phyloP scores from a whole-genome alignment of 2,329 filamentous ascomycete genomes.

The Phoma herbarum region DNA sequence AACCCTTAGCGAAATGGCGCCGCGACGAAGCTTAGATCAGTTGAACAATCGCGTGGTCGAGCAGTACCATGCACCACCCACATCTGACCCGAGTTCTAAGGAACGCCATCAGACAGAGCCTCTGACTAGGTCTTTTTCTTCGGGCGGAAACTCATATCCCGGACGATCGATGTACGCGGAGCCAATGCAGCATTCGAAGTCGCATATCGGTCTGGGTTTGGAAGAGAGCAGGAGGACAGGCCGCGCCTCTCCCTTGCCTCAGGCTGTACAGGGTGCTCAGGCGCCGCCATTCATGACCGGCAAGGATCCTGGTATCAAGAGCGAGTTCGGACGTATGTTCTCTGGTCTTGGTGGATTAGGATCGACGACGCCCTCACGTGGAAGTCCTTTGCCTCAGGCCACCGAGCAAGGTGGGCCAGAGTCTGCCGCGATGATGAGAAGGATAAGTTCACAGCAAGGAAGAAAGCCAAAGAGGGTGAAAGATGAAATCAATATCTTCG shows the following conservation, averaged over 20 bases:
- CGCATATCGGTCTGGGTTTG: constrained; percentile 73
- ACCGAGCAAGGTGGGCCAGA: constrained; percentile 41
- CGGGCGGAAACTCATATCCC: constrained; percentile 37
- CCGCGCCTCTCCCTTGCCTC: constrained; percentile 85
- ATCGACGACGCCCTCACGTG: constrained; percentile 62
- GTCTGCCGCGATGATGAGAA: constrained; percentile 43
- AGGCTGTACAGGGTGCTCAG: constrained; percentile 92
- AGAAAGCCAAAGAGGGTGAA: constrained; percentile 69
- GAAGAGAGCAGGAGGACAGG: constrained; percentile 84
- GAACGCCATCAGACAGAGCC: constrained; percentile 48
- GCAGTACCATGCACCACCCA: constrained; percentile 51
- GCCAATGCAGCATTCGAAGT: constrained; percentile 68
- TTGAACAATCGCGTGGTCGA: constrained; percentile 46
- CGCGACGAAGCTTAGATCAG: constrained; percentile 45
- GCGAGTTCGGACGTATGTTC: constrained; percentile 93
- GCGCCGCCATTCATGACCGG: constrained; percentile 79
- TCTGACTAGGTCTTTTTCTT: constrained; percentile 47
- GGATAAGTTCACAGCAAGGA: constrained; percentile 51
- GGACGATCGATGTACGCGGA: constrained; percentile 55
- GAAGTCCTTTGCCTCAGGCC: constrained; percentile 58
- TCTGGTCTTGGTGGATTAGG: constrained; percentile 83
- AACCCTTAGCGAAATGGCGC: constrained; percentile 43
- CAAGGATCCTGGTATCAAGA: constrained; percentile 90
- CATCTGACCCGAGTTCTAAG: constrained; percentile 48
- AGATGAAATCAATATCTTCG: constrained; percentile 74